Evolutionary conservation across 2,329 filamentous ascomycete species (phyloP), one percentile per base, ranked within the genome.

Genomic region (Helminthosporium solani): DNA sequence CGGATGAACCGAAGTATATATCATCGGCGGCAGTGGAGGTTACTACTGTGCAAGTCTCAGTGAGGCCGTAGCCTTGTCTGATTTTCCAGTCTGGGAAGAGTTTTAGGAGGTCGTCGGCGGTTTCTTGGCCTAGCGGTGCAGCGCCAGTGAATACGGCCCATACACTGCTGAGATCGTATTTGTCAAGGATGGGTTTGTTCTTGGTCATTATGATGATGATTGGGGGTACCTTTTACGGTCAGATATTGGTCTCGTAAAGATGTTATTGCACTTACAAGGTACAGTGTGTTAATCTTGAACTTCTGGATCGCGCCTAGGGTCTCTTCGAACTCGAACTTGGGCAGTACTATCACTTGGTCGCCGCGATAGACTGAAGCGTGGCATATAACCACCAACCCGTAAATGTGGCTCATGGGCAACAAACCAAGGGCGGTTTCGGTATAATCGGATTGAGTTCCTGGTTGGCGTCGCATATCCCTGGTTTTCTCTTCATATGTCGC

Each of bases 331-430:
- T 92, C 87, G 60, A 92, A 95, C 57, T 86, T 88, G 34, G 80
- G 84, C 30, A 94, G 76, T 4, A 92, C 78, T 41, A 94, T 77
- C 8, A 86, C 76, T 46, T 84, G 82, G 55, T 94, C 88, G 8
- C 89, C 89, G 33, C 85, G 80, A 63, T 84, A 92, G 2, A 82
- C 74, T 20, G 78, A 78, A 1, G 75, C 70, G 64, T 88, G 84
- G 33, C 81, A 83, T 48, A 90, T 81, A 14, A 90, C 81, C 4
- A 90, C 81, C 28, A 94, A 73, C 3, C 82, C 83, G 66, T 92
- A 95, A 53, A 94, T 94, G 60, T 95, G 89, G 54, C 86, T 90
- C 61, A 90, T 82, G 0, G 88, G 88, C 0, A 92, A 74, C n/a
- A 92, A 74, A 4, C 87, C 88, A 0, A 91, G 77, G 2, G 68